Evolutionary conservation across 2,329 filamentous ascomycete genomes (phyloP).

Genomic region (Sphaerulina populicola): DNA sequence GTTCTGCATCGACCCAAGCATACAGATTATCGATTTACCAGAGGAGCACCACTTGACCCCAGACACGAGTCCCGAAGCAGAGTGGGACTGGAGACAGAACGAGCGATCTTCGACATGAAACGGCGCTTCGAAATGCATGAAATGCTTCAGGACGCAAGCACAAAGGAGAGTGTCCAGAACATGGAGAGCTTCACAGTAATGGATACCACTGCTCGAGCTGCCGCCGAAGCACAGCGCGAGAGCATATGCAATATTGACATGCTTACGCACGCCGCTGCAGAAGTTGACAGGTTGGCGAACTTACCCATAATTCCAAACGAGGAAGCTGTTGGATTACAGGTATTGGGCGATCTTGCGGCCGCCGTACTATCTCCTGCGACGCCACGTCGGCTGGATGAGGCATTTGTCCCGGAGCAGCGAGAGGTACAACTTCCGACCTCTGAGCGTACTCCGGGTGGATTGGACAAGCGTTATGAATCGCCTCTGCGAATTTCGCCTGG

Average conservation of each 20-base stretch:
- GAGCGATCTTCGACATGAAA: conserved; percentile 21
- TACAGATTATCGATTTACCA: conserved; percentile 26
- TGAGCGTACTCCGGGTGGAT: conserved; percentile 1
- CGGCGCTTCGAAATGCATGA: conserved; percentile 25
- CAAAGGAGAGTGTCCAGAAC: conserved; percentile 24
- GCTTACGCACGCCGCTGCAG: conserved; percentile 32
- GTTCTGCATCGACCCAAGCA: conserved; percentile 33
- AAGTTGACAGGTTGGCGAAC: conserved; percentile 22
- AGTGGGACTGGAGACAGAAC: conserved; percentile 22
- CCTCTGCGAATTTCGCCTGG: conserved; percentile 3
- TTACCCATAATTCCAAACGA: conserved; percentile 31
- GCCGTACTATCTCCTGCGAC: conserved; percentile 3
- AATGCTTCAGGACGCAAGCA: conserved; percentile 2
- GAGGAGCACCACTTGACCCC: conserved; percentile 20
- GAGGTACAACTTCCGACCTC: conserved; percentile 14
- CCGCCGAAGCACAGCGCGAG: conserved; percentile 35
- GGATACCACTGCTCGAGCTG: conserved; percentile 36
- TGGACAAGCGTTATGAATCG: conserved; percentile 1
- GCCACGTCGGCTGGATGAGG: conserved; percentile 4
- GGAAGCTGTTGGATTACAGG: conserved; percentile 35
- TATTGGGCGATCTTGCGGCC: conserved; percentile 25
- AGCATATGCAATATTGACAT: conserved; percentile 30
- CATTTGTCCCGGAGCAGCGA: conserved; percentile 1
- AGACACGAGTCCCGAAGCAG: conserved; percentile 28
- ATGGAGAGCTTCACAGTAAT: conserved; percentile 36